Evolutionary conservation across 768 basidiomycete genomes (phyloP), one percentile per base, ranked within the genome.

Genomic region (Lentinula sp.): DNA sequence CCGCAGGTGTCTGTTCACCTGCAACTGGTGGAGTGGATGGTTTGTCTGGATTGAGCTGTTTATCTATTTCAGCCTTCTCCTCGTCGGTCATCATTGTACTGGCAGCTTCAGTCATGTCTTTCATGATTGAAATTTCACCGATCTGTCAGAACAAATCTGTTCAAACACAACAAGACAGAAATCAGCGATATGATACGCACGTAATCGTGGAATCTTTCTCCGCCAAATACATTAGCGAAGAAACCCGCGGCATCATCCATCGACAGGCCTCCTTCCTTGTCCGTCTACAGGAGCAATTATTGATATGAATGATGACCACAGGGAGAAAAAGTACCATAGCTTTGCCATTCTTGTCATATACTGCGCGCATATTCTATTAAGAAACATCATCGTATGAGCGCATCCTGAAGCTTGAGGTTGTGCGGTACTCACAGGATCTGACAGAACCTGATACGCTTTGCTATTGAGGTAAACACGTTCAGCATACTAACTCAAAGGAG

Each of bases 291-390:
- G 58, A 28, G 36, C 33, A 28, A 6, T 28, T 2, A 28, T 33
- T 41, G 49, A 56, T 45, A 4, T 36, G 42, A 15, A 37, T 58
- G 6, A 57, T 37, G 16, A 20, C 10, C 12, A 51, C 7, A 57
- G 1, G 50, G 41, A 32, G 32, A 42, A 37, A n/a, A 23, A 49
- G 54, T 52, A 63, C 92, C 84, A 90, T 92, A 54, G 85, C 83
- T 74, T 91, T 93, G 48, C 97, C 97, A 77, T 96, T 89, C 78
- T 93, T 94, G 73, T 99, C 95, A 69, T 99, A 99, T 20, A 94
- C 90, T 0, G 85, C 84, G 49, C 96, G 85, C 48, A 90, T 72
- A 76, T 98, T 92, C 83, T 91, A 70, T 33, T 6, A 37, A 67
- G 2, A 59, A 56, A 13, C 56, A 39, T 42, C 10, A n/a, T 52